Conservation (phyloP, 1,139 yeast species). For the Yamadazyma diospyri region DNA sequence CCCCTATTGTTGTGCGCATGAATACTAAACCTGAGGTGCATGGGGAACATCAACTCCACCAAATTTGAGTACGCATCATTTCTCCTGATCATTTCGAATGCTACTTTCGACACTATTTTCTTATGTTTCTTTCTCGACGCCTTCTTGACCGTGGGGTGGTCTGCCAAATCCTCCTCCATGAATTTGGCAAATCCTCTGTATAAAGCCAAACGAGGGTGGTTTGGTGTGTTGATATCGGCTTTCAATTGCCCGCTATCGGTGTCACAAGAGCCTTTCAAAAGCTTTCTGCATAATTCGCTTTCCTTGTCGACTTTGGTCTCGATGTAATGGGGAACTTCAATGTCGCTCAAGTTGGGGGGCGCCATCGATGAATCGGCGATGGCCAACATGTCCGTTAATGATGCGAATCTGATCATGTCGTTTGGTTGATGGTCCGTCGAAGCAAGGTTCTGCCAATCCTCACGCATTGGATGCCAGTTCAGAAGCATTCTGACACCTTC, state of each 20-base stretch:
- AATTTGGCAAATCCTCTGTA: conserved; percentile 58
- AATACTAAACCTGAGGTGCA: conserved; percentile 55
- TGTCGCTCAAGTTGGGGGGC: conserved; percentile 17
- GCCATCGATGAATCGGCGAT: conserved; percentile 19
- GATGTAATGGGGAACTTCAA: conserved; percentile 29
- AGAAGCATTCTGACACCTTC: not conserved
- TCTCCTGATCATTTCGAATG: conserved; percentile 61
- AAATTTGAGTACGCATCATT: conserved; percentile 64
- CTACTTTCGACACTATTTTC: conserved; percentile 49
- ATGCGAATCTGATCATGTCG: conserved; percentile 29
- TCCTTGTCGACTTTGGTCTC: conserved; percentile 31
- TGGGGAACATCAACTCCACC: conserved; percentile 58
- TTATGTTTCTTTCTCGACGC: conserved; percentile 48
- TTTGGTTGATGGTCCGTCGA: conserved; percentile 16
- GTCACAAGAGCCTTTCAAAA: conserved; percentile 37
- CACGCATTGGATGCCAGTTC: not conserved
- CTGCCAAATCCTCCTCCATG: conserved; percentile 54
- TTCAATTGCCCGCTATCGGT: conserved; percentile 36
- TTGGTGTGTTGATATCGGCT: conserved; percentile 32
- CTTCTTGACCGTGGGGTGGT: conserved; percentile 33
- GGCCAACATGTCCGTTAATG: conserved; percentile 35
- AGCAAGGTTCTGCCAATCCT: not conserved
- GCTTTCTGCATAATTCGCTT: conserved; percentile 37
- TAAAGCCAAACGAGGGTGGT: conserved; percentile 50
- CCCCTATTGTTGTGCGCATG: conserved; percentile 59